These are phyloP conservation scores for Paraphoma chrysanthemicola DNA, from an alignment of 2,329 filamentous ascomycete species.

Conservation along the genomic window DNA sequence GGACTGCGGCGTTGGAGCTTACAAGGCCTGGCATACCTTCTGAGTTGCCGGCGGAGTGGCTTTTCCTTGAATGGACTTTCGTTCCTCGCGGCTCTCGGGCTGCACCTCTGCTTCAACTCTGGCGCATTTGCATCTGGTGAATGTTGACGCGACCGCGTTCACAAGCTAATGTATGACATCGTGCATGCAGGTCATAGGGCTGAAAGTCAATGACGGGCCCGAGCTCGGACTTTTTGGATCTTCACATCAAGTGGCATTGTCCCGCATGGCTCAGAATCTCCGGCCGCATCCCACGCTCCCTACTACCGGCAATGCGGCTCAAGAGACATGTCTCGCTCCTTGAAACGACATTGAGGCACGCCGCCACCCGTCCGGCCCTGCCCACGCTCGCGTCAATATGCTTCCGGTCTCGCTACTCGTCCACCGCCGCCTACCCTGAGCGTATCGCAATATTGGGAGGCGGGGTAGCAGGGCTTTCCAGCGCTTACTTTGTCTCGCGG, in stretches of 20 bases:
- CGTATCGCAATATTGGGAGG: conserved; percentile 60
- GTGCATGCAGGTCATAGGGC: conserved; percentile 9
- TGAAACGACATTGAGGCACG: conserved; percentile 40
- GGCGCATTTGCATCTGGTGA: neutral
- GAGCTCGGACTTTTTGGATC: conserved; percentile 8
- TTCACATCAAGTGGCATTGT: neutral
- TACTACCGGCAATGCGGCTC: conserved; percentile 46
- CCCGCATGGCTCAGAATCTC: conserved; percentile 3
- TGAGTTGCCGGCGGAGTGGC: conserved; percentile 2
- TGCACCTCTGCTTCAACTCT: neutral
- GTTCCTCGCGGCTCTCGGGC: conserved; percentile 2
- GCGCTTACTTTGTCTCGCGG: conserved; percentile 73
- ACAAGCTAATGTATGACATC: conserved; percentile 1
- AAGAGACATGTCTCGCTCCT: conserved; percentile 43
- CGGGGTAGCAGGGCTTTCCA: conserved; percentile 59
- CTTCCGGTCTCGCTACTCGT: conserved; percentile 19
- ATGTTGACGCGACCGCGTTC: neutral
- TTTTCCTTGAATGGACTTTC: conserved; percentile 2
- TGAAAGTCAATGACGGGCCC: conserved; percentile 10
- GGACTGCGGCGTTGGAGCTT: conserved; percentile 14
- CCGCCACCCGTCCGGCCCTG: conserved; percentile 24
- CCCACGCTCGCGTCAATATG: conserved; percentile 26
- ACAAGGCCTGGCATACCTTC: neutral
- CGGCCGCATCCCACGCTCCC: conserved; percentile 9
- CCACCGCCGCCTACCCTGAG: conserved; percentile 35